Conservation (phyloP, 192 early-diverging fungal genomes). For the Umbelopsis ramanniana region DNA sequence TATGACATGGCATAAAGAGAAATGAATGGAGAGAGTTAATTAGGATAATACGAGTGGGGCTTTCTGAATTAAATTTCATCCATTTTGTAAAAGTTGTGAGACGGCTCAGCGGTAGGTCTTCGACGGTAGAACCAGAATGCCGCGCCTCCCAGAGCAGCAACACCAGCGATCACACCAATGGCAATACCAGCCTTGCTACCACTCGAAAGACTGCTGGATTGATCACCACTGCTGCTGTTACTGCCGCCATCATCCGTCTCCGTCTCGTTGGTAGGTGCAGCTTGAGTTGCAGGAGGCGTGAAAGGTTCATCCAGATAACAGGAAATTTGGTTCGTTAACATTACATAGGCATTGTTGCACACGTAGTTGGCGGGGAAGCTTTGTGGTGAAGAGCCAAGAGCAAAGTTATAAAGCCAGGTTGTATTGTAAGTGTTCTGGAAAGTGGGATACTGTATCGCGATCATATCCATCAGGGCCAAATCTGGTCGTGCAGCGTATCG, state of each 20-base stretch:
- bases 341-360: not conserved
- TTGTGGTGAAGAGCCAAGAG: not conserved
- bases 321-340: not conserved
- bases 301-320: not conserved
- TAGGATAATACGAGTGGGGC: not conserved
- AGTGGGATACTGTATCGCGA: conserved; percentile 36
- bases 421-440: conserved; percentile 19
- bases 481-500: conserved; percentile 26
- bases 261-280: not conserved
- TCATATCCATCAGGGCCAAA: conserved; percentile 28
- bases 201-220: not conserved
- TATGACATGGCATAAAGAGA: not conserved
- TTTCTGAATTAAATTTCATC: conserved; percentile 4
- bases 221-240: too few species aligned
- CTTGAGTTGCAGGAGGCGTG: not conserved
- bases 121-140: not conserved
- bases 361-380: not conserved
- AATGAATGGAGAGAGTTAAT: not conserved
- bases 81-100: conserved; percentile 23
- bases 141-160: not conserved
- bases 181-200: conserved; percentile 21
- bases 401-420: conserved; percentile 28
- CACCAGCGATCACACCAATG: conserved; percentile 21
- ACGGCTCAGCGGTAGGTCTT: not conserved
- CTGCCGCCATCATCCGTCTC: not conserved